Evolutionary conservation across 176 grass and related monocot species (phyloP).

Genomic region (Musa beccarii): DNA sequence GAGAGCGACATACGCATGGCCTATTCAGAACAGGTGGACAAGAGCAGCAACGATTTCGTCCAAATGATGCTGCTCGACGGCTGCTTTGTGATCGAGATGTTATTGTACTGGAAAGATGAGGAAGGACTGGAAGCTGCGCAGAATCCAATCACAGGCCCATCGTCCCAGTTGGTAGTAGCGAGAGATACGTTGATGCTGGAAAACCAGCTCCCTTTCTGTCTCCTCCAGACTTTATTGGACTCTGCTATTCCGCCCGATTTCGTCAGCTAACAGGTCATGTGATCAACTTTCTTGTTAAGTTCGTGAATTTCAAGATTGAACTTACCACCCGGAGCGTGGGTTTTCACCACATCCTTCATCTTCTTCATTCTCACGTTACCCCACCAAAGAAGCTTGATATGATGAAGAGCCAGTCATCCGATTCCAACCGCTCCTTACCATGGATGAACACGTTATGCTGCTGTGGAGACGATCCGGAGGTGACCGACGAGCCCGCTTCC

Average conservation of each 20-base stretch:
- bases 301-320: neutral
- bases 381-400: neutral
- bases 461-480: neutral
- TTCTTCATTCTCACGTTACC: neutral
- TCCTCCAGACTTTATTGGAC: conserved; percentile 12
- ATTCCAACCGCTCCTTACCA: neutral
- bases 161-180: neutral
- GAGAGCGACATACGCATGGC: neutral
- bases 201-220: conserved; percentile 44
- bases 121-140: no score
- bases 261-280: neutral
- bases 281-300: neutral
- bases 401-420: neutral
- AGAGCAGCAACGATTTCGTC: neutral
- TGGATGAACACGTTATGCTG: neutral
- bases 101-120: no score
- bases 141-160: no score
- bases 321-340: neutral
- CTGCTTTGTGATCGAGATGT: conserved; percentile 24
- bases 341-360: neutral
- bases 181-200: conserved; percentile 35
- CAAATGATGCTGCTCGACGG: conserved; percentile 22
- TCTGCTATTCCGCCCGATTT: no score
- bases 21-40: neutral
- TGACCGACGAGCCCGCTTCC: neutral